phyloP scores from a whole-genome alignment of 2,329 filamentous ascomycete genomes.

The Cordyceps farinosa region DNA sequence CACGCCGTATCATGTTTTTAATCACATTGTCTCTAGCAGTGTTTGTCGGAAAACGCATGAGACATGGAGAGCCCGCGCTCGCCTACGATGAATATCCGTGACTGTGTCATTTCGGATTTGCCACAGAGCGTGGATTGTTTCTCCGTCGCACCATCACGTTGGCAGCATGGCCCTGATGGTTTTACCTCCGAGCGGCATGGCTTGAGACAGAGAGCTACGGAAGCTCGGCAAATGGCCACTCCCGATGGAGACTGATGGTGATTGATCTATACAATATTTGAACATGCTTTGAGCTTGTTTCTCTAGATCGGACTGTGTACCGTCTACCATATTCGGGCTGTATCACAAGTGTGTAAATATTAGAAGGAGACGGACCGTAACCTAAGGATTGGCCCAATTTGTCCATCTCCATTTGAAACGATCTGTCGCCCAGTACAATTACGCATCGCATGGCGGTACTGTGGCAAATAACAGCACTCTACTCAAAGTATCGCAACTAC shows the following conservation, averaged over 20 bases:
- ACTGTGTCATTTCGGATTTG: background rate
- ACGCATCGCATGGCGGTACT: background rate
- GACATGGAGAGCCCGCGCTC: background rate
- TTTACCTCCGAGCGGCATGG: background rate
- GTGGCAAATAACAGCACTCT: background rate
- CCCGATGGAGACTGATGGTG: background rate
- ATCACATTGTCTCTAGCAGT: background rate
- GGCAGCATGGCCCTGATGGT: background rate
- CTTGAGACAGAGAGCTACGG: background rate
- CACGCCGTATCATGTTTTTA: background rate
- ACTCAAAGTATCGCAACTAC: background rate
- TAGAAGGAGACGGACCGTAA: background rate
- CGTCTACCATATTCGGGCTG: background rate
- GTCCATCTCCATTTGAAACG: background rate
- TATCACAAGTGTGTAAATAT: background rate
- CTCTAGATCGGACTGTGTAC: background rate
- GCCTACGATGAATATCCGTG: background rate
- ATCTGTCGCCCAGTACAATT: background rate
- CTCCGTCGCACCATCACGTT: background rate
- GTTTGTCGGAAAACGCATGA: background rate
- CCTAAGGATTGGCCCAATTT: background rate
- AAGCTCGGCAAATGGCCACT: background rate
- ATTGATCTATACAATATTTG: background rate
- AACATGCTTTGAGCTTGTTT: background rate
- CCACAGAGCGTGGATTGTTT: background rate